Evolutionary conservation across 768 basidiomycete species (phyloP), one percentile per base, ranked within the genome.

Genomic region (Hygrophoropsis aurantiaca): DNA sequence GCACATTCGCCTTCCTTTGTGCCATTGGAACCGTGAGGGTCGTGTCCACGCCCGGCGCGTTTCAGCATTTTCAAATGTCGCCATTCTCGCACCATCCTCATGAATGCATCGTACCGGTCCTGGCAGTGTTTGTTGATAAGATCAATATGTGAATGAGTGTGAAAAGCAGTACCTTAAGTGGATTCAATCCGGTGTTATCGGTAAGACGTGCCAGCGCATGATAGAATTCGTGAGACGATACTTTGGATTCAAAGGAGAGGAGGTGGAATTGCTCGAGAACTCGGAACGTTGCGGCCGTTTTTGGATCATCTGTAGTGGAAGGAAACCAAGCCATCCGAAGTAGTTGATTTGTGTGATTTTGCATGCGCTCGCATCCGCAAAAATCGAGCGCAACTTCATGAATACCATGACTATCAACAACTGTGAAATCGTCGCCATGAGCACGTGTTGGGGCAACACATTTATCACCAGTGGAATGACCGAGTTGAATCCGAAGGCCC

Each of bases 201-300:
- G 56, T 61, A 3, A 62, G 40, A 5, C 61, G 44, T 2, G 45
- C 40, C 1, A 69, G 52, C 0, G 58, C 38, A 16, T 57, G 42
- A 35, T 65, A 64, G 32, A 60, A 65, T 35, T 68, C 59, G 37
- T 56, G 66, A 2, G 50, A 51, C 0, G 62, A 60, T 1, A 52
- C 27, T 44, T 70, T 67, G 1, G 58, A 64, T 37, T 56, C 57
- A 33, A 66, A 66, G 8, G 59, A 57, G 0, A 68, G 53, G 0
- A 64, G 42, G n/a, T 67, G 56, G 41, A 60, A 66, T 2, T 35
- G 37, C 4, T 64, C 42, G 1, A 70, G 54, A 5, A 64, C 26
- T 1, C 34, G 23, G 27, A 68, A 58, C 10, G 65, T 62, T 9
- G 66, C 59, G 6, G 57, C 60, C 2, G 65, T 60, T 34, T 59